Conservation (phyloP, 192 early-diverging fungal genomes). For the Entomortierella chlamydospora region DNA sequence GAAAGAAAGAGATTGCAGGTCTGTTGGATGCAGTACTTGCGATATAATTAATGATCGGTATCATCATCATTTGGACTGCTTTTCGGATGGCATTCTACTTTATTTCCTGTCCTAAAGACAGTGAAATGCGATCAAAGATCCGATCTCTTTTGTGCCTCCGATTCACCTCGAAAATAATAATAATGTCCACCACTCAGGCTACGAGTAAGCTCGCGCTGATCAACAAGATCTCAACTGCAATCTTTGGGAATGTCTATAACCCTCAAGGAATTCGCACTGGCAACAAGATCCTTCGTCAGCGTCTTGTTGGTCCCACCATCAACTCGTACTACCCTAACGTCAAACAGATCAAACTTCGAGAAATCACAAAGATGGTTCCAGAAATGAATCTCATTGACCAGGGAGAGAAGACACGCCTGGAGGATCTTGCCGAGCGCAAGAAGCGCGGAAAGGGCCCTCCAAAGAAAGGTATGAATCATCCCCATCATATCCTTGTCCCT, state of each 20-base stretch:
- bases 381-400: conserved; percentile 65
- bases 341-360: conserved; percentile 62
- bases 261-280: conserved; percentile 75
- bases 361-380: conserved; percentile 64
- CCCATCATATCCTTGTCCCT: too few relatives aligned
- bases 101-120: too few relatives aligned
- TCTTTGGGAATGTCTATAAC: conserved; percentile 79
- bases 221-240: conserved; percentile 67
- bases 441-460: conserved; percentile 82
- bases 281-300: conserved; percentile 77
- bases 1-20: too few relatives aligned
- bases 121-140: conserved; percentile 1
- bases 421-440: conserved; percentile 73
- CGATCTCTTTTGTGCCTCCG: neutral
- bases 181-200: conserved; percentile 46
- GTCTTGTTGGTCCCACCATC: conserved; percentile 74
- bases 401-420: conserved; percentile 74
- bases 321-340: conserved; percentile 73
- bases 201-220: conserved; percentile 59
- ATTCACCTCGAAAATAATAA: neutral
- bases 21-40: too few relatives aligned
- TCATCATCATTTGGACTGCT: too few relatives aligned
- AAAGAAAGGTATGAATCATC: conserved; percentile 69
- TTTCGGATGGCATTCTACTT: too few relatives aligned
- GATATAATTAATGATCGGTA: too few relatives aligned